These are phyloP conservation scores for Globisporangium emineosum DNA, from an alignment of 352 stramenopile genomes.

Conservation along the genomic window DNA sequence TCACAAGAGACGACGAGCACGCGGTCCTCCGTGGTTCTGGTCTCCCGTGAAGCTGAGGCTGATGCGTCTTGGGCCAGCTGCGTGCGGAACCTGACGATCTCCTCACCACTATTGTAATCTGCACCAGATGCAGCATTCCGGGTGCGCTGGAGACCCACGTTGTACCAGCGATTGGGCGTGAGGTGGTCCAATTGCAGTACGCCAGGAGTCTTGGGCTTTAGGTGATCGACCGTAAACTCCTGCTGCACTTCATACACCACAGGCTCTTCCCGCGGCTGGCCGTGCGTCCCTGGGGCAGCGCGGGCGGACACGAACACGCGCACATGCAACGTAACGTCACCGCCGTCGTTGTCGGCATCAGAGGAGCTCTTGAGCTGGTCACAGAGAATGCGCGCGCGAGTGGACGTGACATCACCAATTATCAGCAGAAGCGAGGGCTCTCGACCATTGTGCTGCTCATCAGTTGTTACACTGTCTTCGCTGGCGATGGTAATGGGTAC, in stretches of 20 bases:
- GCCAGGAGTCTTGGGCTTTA: constrained; percentile 14
- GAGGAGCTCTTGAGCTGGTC: constrained; percentile 21
- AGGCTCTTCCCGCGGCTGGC: neutral
- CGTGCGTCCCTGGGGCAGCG: neutral
- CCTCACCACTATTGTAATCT: constrained; percentile 7
- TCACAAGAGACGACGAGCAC: constrained; percentile 58
- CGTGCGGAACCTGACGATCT: constrained; percentile 38
- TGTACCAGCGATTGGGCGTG: constrained; percentile 34
- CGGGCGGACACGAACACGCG: constrained; percentile 11
- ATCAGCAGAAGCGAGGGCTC: constrained; percentile 33
- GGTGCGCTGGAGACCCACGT: constrained; percentile 19
- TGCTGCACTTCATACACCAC: constrained; percentile 6
- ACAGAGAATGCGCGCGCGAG: constrained; percentile 45
- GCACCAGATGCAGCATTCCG: neutral
- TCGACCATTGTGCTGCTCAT: neutral
- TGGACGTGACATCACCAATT: constrained; percentile 46
- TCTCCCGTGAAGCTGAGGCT: neutral
- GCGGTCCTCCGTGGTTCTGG: neutral
- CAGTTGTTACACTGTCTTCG: neutral
- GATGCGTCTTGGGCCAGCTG: neutral
- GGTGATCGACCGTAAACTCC: constrained; percentile 1
- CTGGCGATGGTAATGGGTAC: neutral
- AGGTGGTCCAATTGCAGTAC: constrained; percentile 34
- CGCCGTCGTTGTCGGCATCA: constrained; percentile 2
- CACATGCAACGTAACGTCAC: constrained; percentile 16